Evolutionary conservation across 2,329 filamentous ascomycete species (phyloP).

Genomic region (Neoascochyta sp.): DNA sequence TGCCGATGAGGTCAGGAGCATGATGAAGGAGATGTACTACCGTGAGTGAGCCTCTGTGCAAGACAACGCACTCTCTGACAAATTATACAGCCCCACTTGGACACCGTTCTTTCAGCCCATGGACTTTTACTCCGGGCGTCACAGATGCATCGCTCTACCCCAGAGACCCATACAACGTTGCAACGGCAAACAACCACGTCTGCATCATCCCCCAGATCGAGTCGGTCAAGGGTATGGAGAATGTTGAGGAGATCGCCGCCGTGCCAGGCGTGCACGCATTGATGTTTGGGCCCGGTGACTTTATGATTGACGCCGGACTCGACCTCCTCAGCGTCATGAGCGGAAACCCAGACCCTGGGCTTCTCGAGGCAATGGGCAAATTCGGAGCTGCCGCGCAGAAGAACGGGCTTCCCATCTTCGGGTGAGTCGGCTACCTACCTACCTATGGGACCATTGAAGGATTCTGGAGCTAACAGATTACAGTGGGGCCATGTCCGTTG

Average conservation of each 20-base stretch:
- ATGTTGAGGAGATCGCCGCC: conserved; percentile 25
- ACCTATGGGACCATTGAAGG: not conserved
- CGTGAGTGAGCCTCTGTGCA: conserved; percentile 2
- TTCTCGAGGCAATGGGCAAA: conserved; percentile 16
- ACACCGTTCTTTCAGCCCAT: conserved; percentile 25
- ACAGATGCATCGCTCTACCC: conserved; percentile 17
- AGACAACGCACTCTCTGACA: conserved; percentile 1
- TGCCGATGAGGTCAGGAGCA: conserved; percentile 22
- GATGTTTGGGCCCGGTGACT: conserved; percentile 28
- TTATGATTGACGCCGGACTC: conserved; percentile 23
- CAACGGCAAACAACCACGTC: conserved; percentile 23
- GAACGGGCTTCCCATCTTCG: conserved; percentile 20
- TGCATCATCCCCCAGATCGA: conserved; percentile 28
- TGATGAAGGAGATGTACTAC: conserved; percentile 23
- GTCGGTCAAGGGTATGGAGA: conserved; percentile 22
- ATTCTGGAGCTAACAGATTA: conserved; percentile 2
- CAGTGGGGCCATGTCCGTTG: conserved; percentile 16
- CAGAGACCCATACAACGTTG: conserved; percentile 22
- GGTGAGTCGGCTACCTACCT: conserved; percentile 8
- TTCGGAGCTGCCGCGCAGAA: conserved; percentile 20
- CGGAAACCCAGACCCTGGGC: conserved; percentile 15
- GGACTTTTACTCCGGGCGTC: conserved; percentile 23
- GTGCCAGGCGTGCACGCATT: conserved; percentile 20
- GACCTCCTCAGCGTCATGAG: conserved; percentile 11
- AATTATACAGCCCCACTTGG: conserved; percentile 11